Evolutionary conservation across 441 rosid species (phyloP), one percentile per base, ranked within the genome.

Genomic region (Euphorbia celastroides): DNA sequence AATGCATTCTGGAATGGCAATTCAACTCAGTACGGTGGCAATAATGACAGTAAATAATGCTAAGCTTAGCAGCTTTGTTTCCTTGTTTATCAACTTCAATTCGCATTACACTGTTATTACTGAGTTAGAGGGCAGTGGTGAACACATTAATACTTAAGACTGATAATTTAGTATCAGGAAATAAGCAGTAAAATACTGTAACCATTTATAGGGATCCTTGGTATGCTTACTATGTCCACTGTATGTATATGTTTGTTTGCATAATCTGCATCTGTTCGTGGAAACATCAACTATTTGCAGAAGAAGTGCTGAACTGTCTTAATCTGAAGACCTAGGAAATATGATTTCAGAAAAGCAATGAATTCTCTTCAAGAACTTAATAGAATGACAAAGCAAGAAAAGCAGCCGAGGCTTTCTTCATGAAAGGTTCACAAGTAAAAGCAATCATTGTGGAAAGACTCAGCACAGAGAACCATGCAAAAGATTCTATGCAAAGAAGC

Each of bases 1-100:
- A 93, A 93, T 66, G 31, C 87, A 19, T 90, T 83, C 68, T 87
- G 98, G 98, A 93, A 93, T 48, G 98, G 97, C 71, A 93, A 93
- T 68, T 90, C 96, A 5, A 90, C 98, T 23, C 84, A 90, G 72
- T 90, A 83, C 42, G 97, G 97, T 2, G 84, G 93, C 48, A 72
- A 75, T 59, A 70, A 56, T 20, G 81, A 68, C 30, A 79, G 72
- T 71, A 78, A 67, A 68, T 80, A 75, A 74, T 31, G 62, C 14
- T 19, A 12, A 23, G 60, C 22, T 1, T n/a, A 12, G 56, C 19
- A 27, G 56, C 30, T 6, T 23, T n/a, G 22, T 13, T 59, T 67
- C 19, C 28, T 36, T 13, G 17, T 55, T 55, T 23, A 11, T 11
- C 12, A 17, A 25, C n/a, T 23, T 51, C 3, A 55, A 30, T 5